These are phyloP conservation scores for Penicillium odoratum DNA, from an alignment of 495 filamentous ascomycete species.

Conservation along the genomic window DNA sequence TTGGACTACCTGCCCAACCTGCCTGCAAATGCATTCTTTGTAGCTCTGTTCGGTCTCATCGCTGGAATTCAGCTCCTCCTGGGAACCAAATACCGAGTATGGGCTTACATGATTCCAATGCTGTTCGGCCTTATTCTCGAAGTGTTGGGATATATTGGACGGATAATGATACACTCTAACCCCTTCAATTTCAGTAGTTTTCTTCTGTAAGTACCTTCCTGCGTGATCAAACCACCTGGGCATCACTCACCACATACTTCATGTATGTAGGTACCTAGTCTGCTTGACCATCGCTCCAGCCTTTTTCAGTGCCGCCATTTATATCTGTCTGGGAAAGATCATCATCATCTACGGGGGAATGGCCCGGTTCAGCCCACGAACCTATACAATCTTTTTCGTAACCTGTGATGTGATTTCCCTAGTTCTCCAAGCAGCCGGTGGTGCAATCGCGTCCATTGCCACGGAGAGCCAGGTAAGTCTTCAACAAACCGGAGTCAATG, in stretches of 20 bases:
- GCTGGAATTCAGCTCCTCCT: constrained; percentile 27
- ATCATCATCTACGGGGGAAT: constrained; percentile 44
- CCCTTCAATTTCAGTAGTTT: constrained; percentile 35
- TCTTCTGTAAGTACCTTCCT: constrained; percentile 22
- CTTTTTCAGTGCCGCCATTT: constrained; percentile 55
- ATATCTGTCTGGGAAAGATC: constrained; percentile 54
- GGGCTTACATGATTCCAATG: constrained; percentile 28
- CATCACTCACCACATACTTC: too few species aligned
- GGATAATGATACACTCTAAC: constrained; percentile 31
- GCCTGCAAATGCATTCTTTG: constrained; percentile 37
- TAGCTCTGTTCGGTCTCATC: constrained; percentile 30
- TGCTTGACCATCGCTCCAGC: constrained; percentile 55
- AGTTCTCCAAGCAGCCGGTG: constrained; percentile 16
- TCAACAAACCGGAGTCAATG: constrained; percentile 20
- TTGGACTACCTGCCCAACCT: constrained; percentile 37
- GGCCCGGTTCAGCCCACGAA: constrained; percentile 48
- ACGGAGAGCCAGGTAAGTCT: not conserved
- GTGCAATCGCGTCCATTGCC: not conserved
- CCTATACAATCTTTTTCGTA: constrained; percentile 53
- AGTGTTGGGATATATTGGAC: constrained; percentile 36
- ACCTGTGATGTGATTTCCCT: constrained; percentile 51
- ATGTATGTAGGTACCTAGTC: constrained; percentile 43
- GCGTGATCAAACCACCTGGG: too few species aligned
- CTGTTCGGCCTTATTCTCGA: constrained; percentile 33
- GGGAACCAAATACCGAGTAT: constrained; percentile 31